Evolutionary conservation across 345 rosid species (phyloP).

Genomic region (Erysimum cheiranthoides): DNA sequence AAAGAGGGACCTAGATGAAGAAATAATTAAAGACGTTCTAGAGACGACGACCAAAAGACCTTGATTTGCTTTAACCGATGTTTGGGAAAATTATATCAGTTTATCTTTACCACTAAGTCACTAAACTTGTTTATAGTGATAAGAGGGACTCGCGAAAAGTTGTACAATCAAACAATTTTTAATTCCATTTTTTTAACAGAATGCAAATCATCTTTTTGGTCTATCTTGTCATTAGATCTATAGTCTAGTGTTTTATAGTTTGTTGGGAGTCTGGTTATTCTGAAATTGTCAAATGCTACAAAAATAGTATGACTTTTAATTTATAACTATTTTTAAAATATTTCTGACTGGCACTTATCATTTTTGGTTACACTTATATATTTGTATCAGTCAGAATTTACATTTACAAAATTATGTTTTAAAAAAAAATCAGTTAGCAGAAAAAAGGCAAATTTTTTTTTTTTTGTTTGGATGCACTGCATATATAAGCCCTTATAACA

Average conservation of each 20-base stretch:
- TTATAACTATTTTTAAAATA: neutral
- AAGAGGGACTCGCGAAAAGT: constrained; percentile 1
- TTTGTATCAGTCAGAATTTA: neutral
- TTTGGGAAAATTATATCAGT: neutral
- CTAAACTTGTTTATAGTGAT: neutral
- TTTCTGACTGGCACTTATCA: neutral
- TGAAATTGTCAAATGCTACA: neutral
- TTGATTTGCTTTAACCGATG: constrained; percentile 3
- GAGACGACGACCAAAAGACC: constrained; percentile 34
- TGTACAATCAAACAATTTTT: neutral
- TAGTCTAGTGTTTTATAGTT: constrained; percentile 1
- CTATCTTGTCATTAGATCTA: neutral
- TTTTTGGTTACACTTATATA: neutral
- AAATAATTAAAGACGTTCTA: constrained; percentile 26
- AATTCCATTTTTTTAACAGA: neutral
- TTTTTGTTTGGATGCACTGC: too few species aligned
- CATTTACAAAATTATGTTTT: neutral
- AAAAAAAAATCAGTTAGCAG: neutral
- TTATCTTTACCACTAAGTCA: neutral
- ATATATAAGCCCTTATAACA: too few species aligned
- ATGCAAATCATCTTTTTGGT: neutral
- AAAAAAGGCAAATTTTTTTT: neutral
- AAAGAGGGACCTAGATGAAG: neutral
- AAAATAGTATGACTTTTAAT: neutral
- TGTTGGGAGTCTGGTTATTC: neutral